phyloP scores from a whole-genome alignment of 192 early-diverging fungal species.

The Backusella westeae region DNA sequence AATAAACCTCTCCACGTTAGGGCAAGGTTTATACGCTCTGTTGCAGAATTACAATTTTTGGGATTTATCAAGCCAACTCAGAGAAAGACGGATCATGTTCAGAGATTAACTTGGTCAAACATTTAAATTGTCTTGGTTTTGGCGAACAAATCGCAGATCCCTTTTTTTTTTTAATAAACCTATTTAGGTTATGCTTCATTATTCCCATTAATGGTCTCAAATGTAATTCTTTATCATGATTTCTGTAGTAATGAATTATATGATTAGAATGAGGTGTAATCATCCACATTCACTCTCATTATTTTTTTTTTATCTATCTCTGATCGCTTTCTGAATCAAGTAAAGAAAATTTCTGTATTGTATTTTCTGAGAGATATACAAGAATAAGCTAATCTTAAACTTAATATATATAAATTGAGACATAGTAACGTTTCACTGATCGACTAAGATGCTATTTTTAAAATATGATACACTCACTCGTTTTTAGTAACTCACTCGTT shows the following conservation, averaged over 20 bases:
- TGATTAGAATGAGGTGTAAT: not conserved
- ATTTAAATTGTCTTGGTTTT: constrained; percentile 15
- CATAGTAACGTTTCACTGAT: not conserved
- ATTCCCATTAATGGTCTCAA: not conserved
- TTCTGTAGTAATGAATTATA: too few relatives aligned
- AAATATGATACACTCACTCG: not conserved
- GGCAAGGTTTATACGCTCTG: constrained; percentile 80
- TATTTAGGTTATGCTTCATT: not conserved
- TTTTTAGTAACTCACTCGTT: too few relatives aligned
- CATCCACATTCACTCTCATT: too few relatives aligned
- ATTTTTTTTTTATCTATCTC: not conserved
- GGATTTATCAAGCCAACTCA: constrained; percentile 90
- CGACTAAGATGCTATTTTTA: not conserved
- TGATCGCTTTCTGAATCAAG: not conserved
- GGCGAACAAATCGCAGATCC: not conserved
- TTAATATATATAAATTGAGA: not conserved
- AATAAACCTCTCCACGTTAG: constrained; percentile 26
- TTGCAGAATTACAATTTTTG: constrained; percentile 85
- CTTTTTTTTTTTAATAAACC: not conserved
- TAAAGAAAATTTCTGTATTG: not conserved
- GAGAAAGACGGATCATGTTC: constrained; percentile 92
- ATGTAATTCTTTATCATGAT: not conserved
- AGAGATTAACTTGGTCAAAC: constrained; percentile 78
- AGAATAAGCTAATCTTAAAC: not conserved
- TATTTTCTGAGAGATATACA: not conserved